Evolutionary conservation across 108 stramenopile genomes (phyloP).

Genomic region (Discostella stelligeroides): DNA sequence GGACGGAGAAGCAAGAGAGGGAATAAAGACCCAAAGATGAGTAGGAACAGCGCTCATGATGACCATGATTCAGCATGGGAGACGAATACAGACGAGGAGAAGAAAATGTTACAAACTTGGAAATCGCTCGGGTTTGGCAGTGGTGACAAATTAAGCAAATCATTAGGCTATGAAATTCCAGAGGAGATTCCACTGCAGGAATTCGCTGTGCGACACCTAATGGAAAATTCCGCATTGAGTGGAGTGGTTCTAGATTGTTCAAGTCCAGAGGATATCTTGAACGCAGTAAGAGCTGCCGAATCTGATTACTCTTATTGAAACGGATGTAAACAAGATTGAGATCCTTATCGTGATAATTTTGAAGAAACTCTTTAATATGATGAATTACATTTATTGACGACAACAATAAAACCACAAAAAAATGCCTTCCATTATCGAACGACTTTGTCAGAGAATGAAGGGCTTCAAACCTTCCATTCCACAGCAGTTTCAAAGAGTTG

Average conservation of each 20-base stretch:
- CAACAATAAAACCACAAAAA: neutral
- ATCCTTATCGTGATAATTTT: too few relatives aligned
- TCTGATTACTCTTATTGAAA: too few relatives aligned
- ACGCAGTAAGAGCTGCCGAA: constrained; percentile 32
- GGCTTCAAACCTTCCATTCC: constrained; percentile 3
- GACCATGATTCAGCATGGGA: neutral
- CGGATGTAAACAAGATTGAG: too few relatives aligned
- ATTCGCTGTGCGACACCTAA: constrained; percentile 61
- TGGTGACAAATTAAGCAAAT: neutral
- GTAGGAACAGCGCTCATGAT: too few relatives aligned
- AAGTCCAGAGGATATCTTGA: constrained; percentile 27
- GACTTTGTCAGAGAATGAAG: neutral
- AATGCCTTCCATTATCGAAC: neutral
- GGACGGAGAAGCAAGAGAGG: constrained; percentile 38
- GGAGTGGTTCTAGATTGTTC: constrained; percentile 51
- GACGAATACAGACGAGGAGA: constrained; percentile 30
- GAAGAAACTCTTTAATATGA: neutral
- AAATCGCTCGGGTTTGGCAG: constrained; percentile 35
- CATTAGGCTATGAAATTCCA: constrained; percentile 57
- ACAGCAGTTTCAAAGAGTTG: neutral
- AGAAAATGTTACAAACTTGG: constrained; percentile 29
- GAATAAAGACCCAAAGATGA: too few relatives aligned
- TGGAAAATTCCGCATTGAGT: constrained; percentile 40
- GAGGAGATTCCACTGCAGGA: constrained; percentile 71
- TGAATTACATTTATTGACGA: neutral